Percentiles rank a stretch among this genome's conserved stretches.
These are phyloP conservation scores for Tinospora cordifolia DNA, from an alignment of 164 flowering plant genomes.

Conservation along the genomic window DNA sequence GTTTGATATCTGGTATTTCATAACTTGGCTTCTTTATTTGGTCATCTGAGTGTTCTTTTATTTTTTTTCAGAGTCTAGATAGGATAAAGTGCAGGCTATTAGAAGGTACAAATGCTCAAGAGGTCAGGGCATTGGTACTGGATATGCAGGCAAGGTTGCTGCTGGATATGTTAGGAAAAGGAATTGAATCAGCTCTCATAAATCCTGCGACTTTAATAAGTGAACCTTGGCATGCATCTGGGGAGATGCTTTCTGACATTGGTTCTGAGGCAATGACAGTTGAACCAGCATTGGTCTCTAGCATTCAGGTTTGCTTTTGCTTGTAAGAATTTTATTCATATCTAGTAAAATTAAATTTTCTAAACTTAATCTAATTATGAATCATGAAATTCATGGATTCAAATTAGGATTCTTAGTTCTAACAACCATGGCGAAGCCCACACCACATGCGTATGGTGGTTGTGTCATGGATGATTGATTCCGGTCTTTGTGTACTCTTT, in stretches of 20 bases:
- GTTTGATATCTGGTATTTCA: neutral
- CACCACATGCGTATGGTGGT: neutral
- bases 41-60: slow-evolving; percentile 4
- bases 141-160: slow-evolving; percentile 98
- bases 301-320: slow-evolving; percentile 63
- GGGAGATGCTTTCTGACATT: slow-evolving; percentile 62
- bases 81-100: slow-evolving; percentile 92
- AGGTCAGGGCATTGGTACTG: slow-evolving; percentile 95
- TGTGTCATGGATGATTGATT: too few relatives aligned
- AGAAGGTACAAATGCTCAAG: slow-evolving; percentile 97
- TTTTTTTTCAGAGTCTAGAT: slow-evolving; percentile 67
- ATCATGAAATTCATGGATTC: too few relatives aligned
- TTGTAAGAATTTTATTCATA: neutral
- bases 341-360: too few relatives aligned
- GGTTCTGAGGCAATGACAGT: slow-evolving; percentile 89
- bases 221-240: slow-evolving; percentile 92
- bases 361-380: too few relatives aligned
- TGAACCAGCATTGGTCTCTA: slow-evolving; percentile 71
- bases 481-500: too few relatives aligned
- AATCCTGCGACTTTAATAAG: slow-evolving; percentile 80
- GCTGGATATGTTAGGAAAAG: slow-evolving; percentile 97
- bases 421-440: too few relatives aligned
- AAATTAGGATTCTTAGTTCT: too few relatives aligned
- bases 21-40: neutral
- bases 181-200: slow-evolving; percentile 90